These are phyloP conservation scores for Penicillium herquei DNA, from an alignment of 495 filamentous ascomycete genomes.

Conservation along the genomic window DNA sequence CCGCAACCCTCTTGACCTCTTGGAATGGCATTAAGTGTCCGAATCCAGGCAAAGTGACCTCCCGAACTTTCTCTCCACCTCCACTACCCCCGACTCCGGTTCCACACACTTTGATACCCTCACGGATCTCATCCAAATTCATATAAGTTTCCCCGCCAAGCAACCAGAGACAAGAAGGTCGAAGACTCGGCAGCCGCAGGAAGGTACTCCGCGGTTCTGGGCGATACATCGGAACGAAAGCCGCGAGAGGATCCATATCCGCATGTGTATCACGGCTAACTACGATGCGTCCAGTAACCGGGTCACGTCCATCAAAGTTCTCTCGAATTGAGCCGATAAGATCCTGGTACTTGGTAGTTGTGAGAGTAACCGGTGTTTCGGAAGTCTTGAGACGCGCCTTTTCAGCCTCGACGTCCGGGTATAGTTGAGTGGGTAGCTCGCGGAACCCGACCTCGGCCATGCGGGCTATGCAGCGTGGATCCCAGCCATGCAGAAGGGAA, in stretches of 20 bases:
- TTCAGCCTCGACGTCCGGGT: background rate
- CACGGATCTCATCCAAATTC: background rate
- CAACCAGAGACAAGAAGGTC: slow-evolving; percentile 1
- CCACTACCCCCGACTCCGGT: slow-evolving; percentile 1
- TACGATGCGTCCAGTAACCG: background rate
- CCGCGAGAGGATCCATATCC: background rate
- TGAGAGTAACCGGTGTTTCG: background rate
- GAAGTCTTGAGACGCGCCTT: background rate
- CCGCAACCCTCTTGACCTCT: background rate
- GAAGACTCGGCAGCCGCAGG: background rate
- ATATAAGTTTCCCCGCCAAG: background rate
- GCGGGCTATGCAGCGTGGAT: background rate
- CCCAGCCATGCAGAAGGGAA: background rate
- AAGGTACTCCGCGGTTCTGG: background rate
- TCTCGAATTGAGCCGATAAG: background rate
- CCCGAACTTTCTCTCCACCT: background rate
- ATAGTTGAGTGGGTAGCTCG: background rate
- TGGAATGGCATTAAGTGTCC: slow-evolving; percentile 2
- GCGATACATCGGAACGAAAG: slow-evolving; percentile 1
- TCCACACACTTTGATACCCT: background rate
- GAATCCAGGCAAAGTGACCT: background rate
- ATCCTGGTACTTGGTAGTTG: background rate
- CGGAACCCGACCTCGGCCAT: background rate
- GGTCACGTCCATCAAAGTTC: background rate
- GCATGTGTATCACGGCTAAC: background rate